phyloP scores from a whole-genome alignment of 129 eudicot species.

The Apium graveolens region DNA sequence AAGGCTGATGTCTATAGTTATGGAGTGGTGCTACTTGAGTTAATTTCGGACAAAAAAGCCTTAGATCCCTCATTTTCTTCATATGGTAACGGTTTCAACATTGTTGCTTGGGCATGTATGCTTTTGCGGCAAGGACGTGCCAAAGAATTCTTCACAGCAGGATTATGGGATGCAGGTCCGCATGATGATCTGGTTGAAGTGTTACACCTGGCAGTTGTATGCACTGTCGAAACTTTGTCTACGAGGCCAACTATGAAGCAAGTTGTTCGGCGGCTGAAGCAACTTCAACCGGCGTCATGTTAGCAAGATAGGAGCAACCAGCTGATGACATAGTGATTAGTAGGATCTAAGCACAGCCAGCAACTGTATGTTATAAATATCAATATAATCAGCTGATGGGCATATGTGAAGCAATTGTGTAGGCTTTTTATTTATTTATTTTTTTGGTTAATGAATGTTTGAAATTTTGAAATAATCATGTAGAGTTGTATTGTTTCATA shows the following conservation, averaged over 20 bases:
- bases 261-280: slow-evolving; percentile 75
- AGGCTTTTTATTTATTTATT: slow-evolving; percentile 27
- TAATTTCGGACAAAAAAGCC: slow-evolving; percentile 74
- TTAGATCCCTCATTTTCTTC: slow-evolving; percentile 81
- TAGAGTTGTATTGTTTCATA: not conserved
- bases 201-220: slow-evolving; percentile 67
- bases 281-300: slow-evolving; percentile 84
- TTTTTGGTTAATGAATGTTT: slow-evolving; percentile 28
- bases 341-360: slow-evolving; percentile 23
- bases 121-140: slow-evolving; percentile 72
- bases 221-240: slow-evolving; percentile 77
- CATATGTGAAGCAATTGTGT: slow-evolving; percentile 23
- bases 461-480: slow-evolving; percentile 16
- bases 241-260: slow-evolving; percentile 86
- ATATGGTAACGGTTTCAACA: slow-evolving; percentile 83
- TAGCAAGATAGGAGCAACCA: slow-evolving; percentile 26
- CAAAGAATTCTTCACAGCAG: slow-evolving; percentile 79
- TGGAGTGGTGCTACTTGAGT: slow-evolving; percentile 81
- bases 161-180: slow-evolving; percentile 88
- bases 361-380: slow-evolving; percentile 8
- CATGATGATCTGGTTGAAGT: slow-evolving; percentile 93
- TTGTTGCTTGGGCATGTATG: slow-evolving; percentile 89
- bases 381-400: slow-evolving; percentile 9
- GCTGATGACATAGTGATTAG: slow-evolving; percentile 15
- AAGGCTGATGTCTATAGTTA: slow-evolving; percentile 93